Percentiles rank a stretch among this genome's conserved stretches.
Evolutionary conservation across 805 yeast species (phyloP).

Genomic region (Wickerhamiella qilinensis): DNA sequence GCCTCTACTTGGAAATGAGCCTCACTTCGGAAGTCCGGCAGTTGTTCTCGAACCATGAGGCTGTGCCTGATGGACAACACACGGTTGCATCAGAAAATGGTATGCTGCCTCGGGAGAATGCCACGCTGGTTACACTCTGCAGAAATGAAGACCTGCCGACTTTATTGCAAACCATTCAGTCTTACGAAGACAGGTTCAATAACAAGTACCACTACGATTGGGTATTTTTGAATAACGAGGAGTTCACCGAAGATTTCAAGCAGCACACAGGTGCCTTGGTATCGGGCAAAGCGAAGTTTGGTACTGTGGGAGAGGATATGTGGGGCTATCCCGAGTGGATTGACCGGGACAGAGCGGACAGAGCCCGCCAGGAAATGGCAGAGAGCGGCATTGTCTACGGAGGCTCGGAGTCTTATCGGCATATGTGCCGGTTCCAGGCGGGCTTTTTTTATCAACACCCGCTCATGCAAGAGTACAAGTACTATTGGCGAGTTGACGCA

Average conservation of each 20-base stretch:
- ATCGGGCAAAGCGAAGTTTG: slow-evolving; percentile 50
- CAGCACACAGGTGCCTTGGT: slow-evolving; percentile 31
- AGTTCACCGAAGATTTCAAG: slow-evolving; percentile 42
- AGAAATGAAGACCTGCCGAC: slow-evolving; percentile 46
- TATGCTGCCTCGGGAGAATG: too few species aligned
- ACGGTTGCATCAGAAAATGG: too few species aligned
- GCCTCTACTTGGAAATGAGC: too few species aligned
- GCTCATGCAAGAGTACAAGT: slow-evolving; percentile 38
- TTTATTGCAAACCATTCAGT: slow-evolving; percentile 42
- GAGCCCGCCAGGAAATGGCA: slow-evolving; percentile 28
- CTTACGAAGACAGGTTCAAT: slow-evolving; percentile 53
- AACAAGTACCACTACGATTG: slow-evolving; percentile 47
- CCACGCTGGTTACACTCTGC: slow-evolving; percentile 52
- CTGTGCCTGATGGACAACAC: too few species aligned
- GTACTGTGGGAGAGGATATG: slow-evolving; percentile 39
- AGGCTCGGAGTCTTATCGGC: slow-evolving; percentile 42
- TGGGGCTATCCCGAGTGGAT: slow-evolving; percentile 58
- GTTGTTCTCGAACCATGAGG: too few species aligned
- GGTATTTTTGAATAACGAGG: slow-evolving; percentile 59
- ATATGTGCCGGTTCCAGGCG: slow-evolving; percentile 65
- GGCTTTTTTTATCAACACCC: slow-evolving; percentile 55
- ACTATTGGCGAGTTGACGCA: slow-evolving; percentile 65
- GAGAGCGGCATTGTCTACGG: slow-evolving; percentile 38
- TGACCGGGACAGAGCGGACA: slow-evolving; percentile 33
- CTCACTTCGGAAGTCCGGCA: too few species aligned